These are phyloP conservation scores for Lichtheimia corymbifera DNA, from an alignment of 371 early-diverging fungal genomes.

Conservation along the genomic window DNA sequence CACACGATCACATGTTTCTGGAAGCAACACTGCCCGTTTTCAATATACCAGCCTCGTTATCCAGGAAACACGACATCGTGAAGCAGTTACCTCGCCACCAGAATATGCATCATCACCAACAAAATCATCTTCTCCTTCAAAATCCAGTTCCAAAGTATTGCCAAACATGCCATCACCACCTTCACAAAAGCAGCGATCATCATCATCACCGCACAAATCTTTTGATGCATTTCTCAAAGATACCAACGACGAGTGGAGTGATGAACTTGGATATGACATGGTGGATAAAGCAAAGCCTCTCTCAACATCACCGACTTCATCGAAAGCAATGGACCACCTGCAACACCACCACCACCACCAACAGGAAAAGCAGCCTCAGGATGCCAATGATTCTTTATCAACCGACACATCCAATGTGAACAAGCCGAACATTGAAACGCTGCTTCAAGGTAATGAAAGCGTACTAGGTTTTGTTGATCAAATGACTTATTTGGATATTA, in stretches of 20 bases:
- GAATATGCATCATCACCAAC: constrained; percentile 2
- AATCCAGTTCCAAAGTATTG: constrained; percentile 6
- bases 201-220: constrained; percentile 41
- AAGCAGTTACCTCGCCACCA: background rate
- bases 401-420: constrained; percentile 9
- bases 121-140: constrained; percentile 7
- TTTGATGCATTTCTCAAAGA: constrained; percentile 51
- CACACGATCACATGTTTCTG: constrained; percentile 13
- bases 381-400: constrained; percentile 2
- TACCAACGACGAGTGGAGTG: constrained; percentile 59
- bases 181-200: constrained; percentile 24
- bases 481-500: background rate
- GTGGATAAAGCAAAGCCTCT: background rate
- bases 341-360: background rate
- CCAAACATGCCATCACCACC: constrained; percentile 4
- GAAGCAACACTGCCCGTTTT: constrained; percentile 43
- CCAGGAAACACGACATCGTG: constrained; percentile 1
- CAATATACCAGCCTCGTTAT: constrained; percentile 40
- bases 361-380: background rate
- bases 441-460: constrained; percentile 18
- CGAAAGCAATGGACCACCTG: background rate
- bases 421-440: constrained; percentile 10
- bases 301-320: constrained; percentile 3
- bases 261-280: constrained; percentile 29
- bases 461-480: background rate